Evolutionary conservation across 306 rosid genomes (phyloP).

Genomic region (Pachyrhizus erosus): DNA sequence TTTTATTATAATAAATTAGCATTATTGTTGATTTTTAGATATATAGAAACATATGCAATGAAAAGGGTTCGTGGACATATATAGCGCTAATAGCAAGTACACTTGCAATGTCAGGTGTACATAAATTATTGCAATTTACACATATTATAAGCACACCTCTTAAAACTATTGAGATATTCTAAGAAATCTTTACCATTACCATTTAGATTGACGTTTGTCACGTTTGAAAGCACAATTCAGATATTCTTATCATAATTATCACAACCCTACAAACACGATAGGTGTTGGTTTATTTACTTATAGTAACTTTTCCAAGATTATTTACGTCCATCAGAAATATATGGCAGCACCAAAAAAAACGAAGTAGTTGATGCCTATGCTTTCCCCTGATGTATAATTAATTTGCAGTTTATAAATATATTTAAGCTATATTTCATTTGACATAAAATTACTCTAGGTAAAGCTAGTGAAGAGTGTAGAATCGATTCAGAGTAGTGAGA

Average conservation of each 20-base stretch:
- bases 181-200: no score
- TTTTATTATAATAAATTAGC: not conserved
- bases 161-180: no score
- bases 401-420: not conserved
- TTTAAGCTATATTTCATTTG: not conserved
- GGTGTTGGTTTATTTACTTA: not conserved
- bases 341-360: not conserved
- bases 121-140: not conserved
- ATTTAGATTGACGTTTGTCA: no score
- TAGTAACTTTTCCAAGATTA: not conserved
- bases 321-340: not conserved
- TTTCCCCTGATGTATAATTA: not conserved
- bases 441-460: not conserved
- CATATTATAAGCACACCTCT: no score
- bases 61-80: no score
- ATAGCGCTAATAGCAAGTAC: not conserved
- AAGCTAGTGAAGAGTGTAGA: not conserved
- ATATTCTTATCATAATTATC: no score
- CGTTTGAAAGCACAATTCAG: no score
- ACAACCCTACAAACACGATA: no score
- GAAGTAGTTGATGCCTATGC: not conserved
- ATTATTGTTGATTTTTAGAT: not conserved
- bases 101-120: not conserved
- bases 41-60: not conserved
- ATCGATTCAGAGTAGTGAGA: not conserved